Evolutionary conservation across 106 monocot species (phyloP), one percentile per base, ranked within the genome.

Genomic region (Dioscorea dumetorum): DNA sequence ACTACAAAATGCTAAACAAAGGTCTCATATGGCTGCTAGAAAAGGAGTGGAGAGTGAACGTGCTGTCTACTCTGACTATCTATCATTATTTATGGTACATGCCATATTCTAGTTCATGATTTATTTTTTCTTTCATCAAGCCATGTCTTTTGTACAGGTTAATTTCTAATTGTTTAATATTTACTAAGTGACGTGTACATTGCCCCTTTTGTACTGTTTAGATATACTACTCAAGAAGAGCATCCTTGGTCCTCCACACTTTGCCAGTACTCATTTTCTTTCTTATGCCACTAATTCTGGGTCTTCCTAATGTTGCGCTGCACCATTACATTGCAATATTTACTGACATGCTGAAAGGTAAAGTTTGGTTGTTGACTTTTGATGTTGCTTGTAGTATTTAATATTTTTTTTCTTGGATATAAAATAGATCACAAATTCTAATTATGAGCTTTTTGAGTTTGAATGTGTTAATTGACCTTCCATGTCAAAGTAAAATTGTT

Each of bases 81-180:
- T 99, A 41, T 84, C 99, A 60, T 81, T 72, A 57, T 93, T 90
- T 73, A 90, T 99, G 99, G 99, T 91, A 83, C 49, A 63, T 14
- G n/a, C 58, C 65, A 52, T 49, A 16, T 22, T 31, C 20, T 8
- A 48, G 9, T 41, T 41, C 6, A 8, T 41, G 41, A 41, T 1
- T 41, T 41, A 41, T 41, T 41, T 41, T 10, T 41, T 41, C 5
- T 41, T 3, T 2, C 5, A 8, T 41, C 9, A 6, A 3, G 34
- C 4, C 41, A 41, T 41, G 10, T 41, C 41, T 10, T 8, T 6
- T 8, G 41, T 1, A 41, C 41, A 41, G 41, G 6, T 41, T 41
- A 41, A 41, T 6, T 41, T 41, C 41, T 41, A 41, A 41, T 10
- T 41, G 41, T 41, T 41, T 41, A 41, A 41, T 41, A 0, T 41